A percentile compares a stretch with the other conserved stretches of the same genome.
Conservation (phyloP, 2,329 filamentous ascomycete genomes). For the Bipolaris gigantea region DNA sequence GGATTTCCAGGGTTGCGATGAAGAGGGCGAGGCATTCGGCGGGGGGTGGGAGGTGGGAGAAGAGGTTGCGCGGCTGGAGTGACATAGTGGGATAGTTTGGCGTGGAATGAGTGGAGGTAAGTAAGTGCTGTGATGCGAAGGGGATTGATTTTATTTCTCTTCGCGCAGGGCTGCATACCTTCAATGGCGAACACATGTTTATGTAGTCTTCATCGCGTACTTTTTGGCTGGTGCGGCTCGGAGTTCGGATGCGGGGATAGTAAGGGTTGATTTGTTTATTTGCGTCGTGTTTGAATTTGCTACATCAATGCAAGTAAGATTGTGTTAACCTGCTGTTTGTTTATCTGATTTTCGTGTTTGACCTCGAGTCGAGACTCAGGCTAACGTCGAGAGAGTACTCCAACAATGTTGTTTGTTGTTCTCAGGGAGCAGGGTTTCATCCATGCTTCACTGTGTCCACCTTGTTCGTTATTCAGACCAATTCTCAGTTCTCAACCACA, state of each 20-base stretch:
- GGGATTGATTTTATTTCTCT: not conserved
- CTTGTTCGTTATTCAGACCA: too few relatives aligned
- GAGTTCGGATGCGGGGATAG: constrained; percentile 25
- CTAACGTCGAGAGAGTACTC: too few relatives aligned
- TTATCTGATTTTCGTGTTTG: too few relatives aligned
- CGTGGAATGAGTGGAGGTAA: not conserved
- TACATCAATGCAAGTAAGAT: too few relatives aligned
- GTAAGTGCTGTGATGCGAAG: not conserved
- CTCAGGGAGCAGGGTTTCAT: too few relatives aligned
- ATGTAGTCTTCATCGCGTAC: constrained; percentile 5
- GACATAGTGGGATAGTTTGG: constrained; percentile 17
- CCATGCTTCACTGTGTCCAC: too few relatives aligned
- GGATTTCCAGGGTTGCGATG: constrained; percentile 26
- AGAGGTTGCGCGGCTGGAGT: constrained; percentile 19
- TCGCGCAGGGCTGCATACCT: not conserved
- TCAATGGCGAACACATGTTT: not conserved
- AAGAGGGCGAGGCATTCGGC: constrained; percentile 30
- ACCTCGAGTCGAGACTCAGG: too few relatives aligned
- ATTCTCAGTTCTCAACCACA: too few relatives aligned
- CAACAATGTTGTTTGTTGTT: too few relatives aligned
- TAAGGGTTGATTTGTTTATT: not conserved
- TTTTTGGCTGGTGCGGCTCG: constrained; percentile 15
- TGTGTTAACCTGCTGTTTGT: too few relatives aligned
- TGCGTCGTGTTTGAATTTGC: not conserved
- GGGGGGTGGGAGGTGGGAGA: constrained; percentile 24